Conservation (phyloP, 345 rosid species). For the Bruguiera gymnorhiza region DNA sequence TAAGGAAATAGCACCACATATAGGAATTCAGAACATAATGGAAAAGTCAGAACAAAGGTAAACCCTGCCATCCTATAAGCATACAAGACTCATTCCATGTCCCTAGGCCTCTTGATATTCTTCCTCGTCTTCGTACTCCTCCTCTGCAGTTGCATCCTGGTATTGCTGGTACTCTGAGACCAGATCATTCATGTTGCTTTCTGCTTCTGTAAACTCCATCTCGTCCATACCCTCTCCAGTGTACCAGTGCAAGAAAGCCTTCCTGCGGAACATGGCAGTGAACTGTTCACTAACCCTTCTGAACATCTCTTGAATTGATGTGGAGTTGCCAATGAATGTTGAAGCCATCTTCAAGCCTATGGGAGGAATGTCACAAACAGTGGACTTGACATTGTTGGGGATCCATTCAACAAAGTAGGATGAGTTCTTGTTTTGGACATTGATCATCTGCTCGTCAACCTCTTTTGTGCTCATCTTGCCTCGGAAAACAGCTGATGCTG, state of each 20-base stretch:
- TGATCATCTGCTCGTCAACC: slow-evolving; percentile 82
- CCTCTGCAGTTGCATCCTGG: slow-evolving; percentile 80
- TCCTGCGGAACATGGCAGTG: slow-evolving; percentile 83
- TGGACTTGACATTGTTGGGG: slow-evolving; percentile 77
- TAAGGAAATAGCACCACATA: no score
- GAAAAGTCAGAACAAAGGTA: background rate
- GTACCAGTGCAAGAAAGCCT: slow-evolving; percentile 88
- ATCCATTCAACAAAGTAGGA: slow-evolving; percentile 82
- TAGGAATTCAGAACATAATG: no score
- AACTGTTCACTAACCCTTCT: slow-evolving; percentile 80
- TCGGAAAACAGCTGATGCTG: slow-evolving; percentile 78
- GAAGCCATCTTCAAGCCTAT: slow-evolving; percentile 75
- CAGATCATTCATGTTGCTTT: slow-evolving; percentile 77
- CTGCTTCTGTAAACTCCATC: slow-evolving; percentile 83
- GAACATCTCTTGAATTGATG: slow-evolving; percentile 82
- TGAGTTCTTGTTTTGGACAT: slow-evolving; percentile 79
- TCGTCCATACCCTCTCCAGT: slow-evolving; percentile 85
- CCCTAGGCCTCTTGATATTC: slow-evolving; percentile 37
- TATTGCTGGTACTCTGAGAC: slow-evolving; percentile 81
- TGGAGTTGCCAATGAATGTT: slow-evolving; percentile 70
- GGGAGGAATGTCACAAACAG: slow-evolving; percentile 79
- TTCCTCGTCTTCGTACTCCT: slow-evolving; percentile 56
- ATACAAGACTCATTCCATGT: background rate
- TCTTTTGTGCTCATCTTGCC: slow-evolving; percentile 86
- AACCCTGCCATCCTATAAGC: background rate